Evolutionary conservation across 2,329 filamentous ascomycete genomes (phyloP), one percentile per base, ranked within the genome.

Genomic region (Ampelomyces quisqualis): DNA sequence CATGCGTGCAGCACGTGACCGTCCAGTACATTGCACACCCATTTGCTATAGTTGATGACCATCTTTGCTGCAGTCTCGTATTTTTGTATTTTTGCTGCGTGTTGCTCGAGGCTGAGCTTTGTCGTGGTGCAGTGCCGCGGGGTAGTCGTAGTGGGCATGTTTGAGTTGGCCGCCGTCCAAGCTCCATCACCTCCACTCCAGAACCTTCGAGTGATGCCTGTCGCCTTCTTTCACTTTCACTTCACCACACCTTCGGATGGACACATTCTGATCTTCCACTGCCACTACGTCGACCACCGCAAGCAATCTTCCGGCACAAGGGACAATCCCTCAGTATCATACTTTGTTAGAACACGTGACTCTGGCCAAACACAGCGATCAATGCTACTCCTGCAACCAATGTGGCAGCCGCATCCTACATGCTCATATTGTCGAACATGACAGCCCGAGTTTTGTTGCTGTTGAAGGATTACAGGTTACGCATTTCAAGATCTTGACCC

Each of bases 41-140:
- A 86, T 74, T 86, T 86, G 70, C 81, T 85, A 67, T 85, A 86
- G 60, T 86, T 79, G 49, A 86, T 75, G n/a, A 76, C 73, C 77
- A 80, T 80, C 7, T 43, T 51, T 43, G 24, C 18, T 22, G 45
- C 18, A 30, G 35, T 27, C 5, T 35, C 23, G 28, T 9, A 28
- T 40, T 31, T 26, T 24, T 51, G n/a, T n/a, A n/a, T n/a, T n/a
- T n/a, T n/a, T n/a, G n/a, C n/a, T n/a, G n/a, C 38, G 34, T 43
- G 51, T 50, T 49, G 44, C 40, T 47, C 39, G 35, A 46, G 43
- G 46, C 34, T 56, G 48, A 27, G 35, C 20, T 33, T 34, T 34
- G 34, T 43, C 34, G 27, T 36, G 26, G 40, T 19, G 43, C 34
- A 26, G 40, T 37, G 45, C 37, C 34, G 51, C 46, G 51, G 51